phyloP scores from a whole-genome alignment of 2,329 filamentous ascomycete species.

The Berkeleyomyces basicola region DNA sequence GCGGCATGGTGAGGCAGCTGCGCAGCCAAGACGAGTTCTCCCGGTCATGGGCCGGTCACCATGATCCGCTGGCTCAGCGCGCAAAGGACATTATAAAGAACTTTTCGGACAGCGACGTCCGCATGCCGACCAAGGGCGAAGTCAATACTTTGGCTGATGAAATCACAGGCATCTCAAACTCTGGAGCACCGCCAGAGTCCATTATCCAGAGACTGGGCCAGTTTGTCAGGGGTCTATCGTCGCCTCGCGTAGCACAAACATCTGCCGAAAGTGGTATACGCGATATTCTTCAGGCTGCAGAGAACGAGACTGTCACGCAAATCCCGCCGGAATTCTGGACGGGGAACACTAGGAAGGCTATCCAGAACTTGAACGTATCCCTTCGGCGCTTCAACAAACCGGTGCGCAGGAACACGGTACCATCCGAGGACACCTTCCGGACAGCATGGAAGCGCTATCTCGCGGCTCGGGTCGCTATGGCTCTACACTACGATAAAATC shows the following conservation, averaged over 20 bases:
- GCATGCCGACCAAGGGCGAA: constrained; percentile 16
- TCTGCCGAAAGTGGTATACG: background rate
- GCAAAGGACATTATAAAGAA: constrained; percentile 8
- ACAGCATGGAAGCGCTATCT: constrained; percentile 35
- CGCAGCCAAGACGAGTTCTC: constrained; percentile 25
- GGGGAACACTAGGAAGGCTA: background rate
- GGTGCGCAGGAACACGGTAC: constrained; percentile 3
- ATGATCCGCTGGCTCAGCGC: constrained; percentile 15
- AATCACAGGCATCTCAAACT: constrained; percentile 5
- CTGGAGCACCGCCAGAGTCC: constrained; percentile 5
- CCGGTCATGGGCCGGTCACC: constrained; percentile 22
- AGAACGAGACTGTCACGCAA: constrained; percentile 8
- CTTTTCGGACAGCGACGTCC: constrained; percentile 11
- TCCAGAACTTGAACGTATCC: constrained; percentile 9
- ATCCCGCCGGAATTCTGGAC: constrained; percentile 2
- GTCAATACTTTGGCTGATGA: constrained; percentile 17
- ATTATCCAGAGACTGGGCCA: constrained; percentile 11
- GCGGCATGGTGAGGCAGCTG: constrained; percentile 22
- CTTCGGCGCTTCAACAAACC: constrained; percentile 13
- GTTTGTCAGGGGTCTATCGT: constrained; percentile 10
- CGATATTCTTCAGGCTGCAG: constrained; percentile 10
- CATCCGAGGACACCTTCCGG: constrained; percentile 22
- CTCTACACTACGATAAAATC: constrained; percentile 35
- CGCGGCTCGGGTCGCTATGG: constrained; percentile 27
- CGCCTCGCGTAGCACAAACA: constrained; percentile 5